phyloP scores from a whole-genome alignment of 768 basidiomycete genomes.

The Albatrellus ellisii region DNA sequence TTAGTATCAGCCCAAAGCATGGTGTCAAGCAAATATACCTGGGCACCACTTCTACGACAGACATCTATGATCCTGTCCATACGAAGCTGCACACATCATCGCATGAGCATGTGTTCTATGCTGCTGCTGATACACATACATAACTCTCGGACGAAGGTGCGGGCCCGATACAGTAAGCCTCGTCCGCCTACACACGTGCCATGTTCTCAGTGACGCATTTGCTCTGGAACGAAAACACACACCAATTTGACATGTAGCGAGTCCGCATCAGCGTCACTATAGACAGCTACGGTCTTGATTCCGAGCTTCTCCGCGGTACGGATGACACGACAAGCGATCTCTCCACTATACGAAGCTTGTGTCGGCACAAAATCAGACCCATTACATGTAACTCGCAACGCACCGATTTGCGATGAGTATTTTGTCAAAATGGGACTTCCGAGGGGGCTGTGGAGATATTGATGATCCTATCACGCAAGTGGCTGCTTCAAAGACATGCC shows the following conservation, averaged over 20 bases:
- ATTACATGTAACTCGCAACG: conserved; percentile 5
- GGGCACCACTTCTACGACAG: conserved; percentile 70
- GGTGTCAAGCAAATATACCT: conserved; percentile 32
- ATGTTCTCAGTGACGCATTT: too few species aligned
- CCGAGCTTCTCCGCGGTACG: conserved; percentile 81
- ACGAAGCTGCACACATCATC: conserved; percentile 38
- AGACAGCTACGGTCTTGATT: conserved; percentile 86
- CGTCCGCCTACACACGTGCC: conserved; percentile 32
- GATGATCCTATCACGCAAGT: background rate
- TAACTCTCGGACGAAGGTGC: conserved; percentile 83
- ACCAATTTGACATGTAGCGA: conserved; percentile 78
- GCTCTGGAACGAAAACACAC: too few species aligned
- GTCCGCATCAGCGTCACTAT: conserved; percentile 73
- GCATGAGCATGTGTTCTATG: background rate
- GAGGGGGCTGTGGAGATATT: background rate
- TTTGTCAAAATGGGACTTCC: conserved; percentile 69
- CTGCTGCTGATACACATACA: conserved; percentile 32
- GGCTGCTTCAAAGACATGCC: background rate
- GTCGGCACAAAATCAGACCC: background rate
- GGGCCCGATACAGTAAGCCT: conserved; percentile 68
- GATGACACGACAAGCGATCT: conserved; percentile 93
- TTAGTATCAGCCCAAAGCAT: background rate
- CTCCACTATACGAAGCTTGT: conserved; percentile 46
- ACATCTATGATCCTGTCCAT: conserved; percentile 84
- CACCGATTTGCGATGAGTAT: conserved; percentile 86